Evolutionary conservation across 192 early-diverging fungal species (phyloP).

Genomic region (Linnemannia exigua): DNA sequence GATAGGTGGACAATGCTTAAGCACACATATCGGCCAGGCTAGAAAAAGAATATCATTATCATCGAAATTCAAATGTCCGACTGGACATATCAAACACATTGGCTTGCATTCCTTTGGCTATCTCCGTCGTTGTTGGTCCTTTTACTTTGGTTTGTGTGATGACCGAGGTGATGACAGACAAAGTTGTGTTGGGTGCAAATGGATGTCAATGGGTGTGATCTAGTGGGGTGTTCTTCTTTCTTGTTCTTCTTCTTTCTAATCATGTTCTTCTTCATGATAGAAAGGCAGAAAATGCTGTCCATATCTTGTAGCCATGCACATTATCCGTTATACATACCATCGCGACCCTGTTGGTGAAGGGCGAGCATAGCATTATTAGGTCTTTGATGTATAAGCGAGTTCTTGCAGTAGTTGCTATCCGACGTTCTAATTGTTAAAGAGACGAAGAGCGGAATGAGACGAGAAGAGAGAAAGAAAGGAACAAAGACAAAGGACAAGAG

Average conservation of each 20-base stretch:
- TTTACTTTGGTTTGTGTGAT: neutral
- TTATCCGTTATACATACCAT: too few species aligned
- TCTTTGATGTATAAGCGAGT: neutral
- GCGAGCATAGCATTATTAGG: too few species aligned
- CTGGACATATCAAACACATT: neutral
- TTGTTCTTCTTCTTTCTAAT: neutral
- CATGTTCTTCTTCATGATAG: too few species aligned
- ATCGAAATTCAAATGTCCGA: neutral
- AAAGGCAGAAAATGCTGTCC: too few species aligned
- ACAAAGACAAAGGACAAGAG: too few species aligned
- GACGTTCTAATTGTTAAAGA: neutral
- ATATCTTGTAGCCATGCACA: too few species aligned
- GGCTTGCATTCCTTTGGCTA: neutral
- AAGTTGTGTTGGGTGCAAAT: constrained; percentile 2
- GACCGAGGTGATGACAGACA: neutral
- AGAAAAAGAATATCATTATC: neutral
- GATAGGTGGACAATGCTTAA: neutral
- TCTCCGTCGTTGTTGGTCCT: neutral
- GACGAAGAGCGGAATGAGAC: neutral
- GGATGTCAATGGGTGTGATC: neutral
- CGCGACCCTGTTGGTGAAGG: too few species aligned
- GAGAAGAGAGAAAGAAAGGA: too few species aligned
- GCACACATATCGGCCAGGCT: neutral
- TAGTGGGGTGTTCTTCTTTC: neutral
- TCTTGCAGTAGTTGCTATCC: neutral